Conservation (phyloP, 495 filamentous ascomycete genomes). For the Saxophila tyrrhenica region DNA sequence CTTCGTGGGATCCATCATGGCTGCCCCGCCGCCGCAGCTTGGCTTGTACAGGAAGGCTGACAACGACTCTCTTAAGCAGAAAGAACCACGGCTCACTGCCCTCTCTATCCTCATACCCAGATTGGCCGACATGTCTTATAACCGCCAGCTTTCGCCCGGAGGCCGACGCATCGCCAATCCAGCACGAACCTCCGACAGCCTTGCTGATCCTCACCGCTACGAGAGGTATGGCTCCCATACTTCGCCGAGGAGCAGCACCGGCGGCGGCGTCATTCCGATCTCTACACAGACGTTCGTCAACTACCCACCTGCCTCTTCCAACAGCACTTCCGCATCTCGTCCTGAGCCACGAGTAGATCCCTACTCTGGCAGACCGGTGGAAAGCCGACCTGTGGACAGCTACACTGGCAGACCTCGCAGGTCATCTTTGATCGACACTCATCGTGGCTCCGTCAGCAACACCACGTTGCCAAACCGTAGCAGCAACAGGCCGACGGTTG, state of each 20-base stretch:
- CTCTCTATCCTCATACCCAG: neutral
- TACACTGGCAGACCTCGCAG: constrained; percentile 11
- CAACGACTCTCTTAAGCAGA: neutral
- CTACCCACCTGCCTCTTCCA: neutral
- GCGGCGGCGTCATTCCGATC: constrained; percentile 21
- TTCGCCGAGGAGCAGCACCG: constrained; percentile 7
- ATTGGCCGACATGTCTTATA: constrained; percentile 11
- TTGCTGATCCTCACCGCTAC: constrained; percentile 9
- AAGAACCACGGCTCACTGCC: neutral
- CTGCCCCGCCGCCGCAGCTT: neutral
- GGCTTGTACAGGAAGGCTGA: neutral
- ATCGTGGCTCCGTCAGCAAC: constrained; percentile 1
- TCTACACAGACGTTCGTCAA: constrained; percentile 17
- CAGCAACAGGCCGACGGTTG: constrained; percentile 14
- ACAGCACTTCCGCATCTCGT: neutral
- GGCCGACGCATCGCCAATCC: constrained; percentile 15
- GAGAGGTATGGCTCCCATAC: constrained; percentile 8
- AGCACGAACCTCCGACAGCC: constrained; percentile 10
- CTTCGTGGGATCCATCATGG: neutral
- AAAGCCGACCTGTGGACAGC: no score
- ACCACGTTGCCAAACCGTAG: constrained; percentile 10
- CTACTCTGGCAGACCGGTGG: constrained; percentile 5
- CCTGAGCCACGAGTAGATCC: constrained; percentile 2
- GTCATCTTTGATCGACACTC: constrained; percentile 14
- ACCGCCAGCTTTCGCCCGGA: constrained; percentile 14